Evolutionary conservation across 2,329 filamentous ascomycete genomes (phyloP), one percentile per base, ranked within the genome.

Genomic region (Apiospora marii): DNA sequence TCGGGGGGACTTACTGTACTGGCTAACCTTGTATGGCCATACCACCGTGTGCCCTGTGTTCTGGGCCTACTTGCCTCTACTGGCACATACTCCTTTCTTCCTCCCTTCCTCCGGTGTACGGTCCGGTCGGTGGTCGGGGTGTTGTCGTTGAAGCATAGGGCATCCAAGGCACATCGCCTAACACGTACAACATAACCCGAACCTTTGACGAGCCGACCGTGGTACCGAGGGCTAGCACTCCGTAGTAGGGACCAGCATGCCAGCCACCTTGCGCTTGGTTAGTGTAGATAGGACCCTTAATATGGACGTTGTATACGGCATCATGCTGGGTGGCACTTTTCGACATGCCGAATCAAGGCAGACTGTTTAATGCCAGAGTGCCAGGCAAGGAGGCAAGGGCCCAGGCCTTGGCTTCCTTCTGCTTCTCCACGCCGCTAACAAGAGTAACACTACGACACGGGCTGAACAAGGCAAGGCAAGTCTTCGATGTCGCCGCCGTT

Each of bases 21-120:
- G 58, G 22, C 58, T 64, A 64, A 41, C 58, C 58, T 64, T 41
- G 58, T 64, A 64, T 64, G 41, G 58, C n/a, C 58, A 64, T 64
- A 64, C 58, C 58, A 64, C 58, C 58, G 22, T 64, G 58, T 61
- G 30, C 5, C 34, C 53, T 64, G 58, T 61, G 30, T 12, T 37
- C 53, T 61, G 53, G 53, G 30, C 16, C 53, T 61, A 30, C 16
- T n/a, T n/a, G n/a, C n/a, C n/a, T n/a, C n/a, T n/a, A n/a, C 27
- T 34, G 5, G 16, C 19, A 7, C 14, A 24, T 51, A n/a, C 34
- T 64, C 53, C 30, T 61, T 10, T 19, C 30, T 4, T 3, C 16
- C 19, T 10, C 37, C 37, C 37, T 41, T 41, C 37, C 37, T 64
- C 34, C 58, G 58, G 58, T 34, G 58, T 64, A 64, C 3, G 41